A percentile compares a stretch with the other conserved stretches of the same genome.
These are phyloP conservation scores for Pholiota molesta DNA, from an alignment of 768 basidiomycete genomes.

Conservation along the genomic window DNA sequence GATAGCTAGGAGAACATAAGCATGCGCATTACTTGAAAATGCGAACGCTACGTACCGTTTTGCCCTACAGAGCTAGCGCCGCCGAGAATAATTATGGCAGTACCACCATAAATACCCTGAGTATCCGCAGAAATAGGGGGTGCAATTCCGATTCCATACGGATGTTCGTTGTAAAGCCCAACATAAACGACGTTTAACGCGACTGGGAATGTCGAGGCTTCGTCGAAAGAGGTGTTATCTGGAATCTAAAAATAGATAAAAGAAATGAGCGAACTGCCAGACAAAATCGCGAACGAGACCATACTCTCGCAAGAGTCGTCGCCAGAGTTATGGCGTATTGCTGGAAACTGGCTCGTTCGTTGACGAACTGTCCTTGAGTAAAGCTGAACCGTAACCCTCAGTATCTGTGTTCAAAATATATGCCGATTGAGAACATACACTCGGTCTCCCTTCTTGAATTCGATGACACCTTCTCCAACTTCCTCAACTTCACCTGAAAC, in stretches of 20 bases:
- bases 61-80: constrained; percentile 54
- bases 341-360: constrained; percentile 44
- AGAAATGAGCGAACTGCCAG: too few species aligned
- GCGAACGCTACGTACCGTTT: constrained; percentile 34
- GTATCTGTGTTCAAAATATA: background rate
- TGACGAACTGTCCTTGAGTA: constrained; percentile 37
- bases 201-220: constrained; percentile 51
- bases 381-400: background rate
- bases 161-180: constrained; percentile 45
- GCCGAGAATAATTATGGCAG: constrained; percentile 49
- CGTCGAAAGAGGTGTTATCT: constrained; percentile 45
- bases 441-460: constrained; percentile 18
- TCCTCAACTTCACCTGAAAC: constrained; percentile 19
- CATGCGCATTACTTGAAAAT: background rate
- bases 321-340: constrained; percentile 34
- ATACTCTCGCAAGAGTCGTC: constrained; percentile 16
- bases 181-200: constrained; percentile 51
- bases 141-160: constrained; percentile 43
- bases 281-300: background rate
- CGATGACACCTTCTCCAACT: constrained; percentile 16
- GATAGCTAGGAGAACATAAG: constrained; percentile 18
- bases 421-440: constrained; percentile 11
- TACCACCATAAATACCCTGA: constrained; percentile 41
- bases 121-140: constrained; percentile 39
- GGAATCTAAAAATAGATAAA: constrained; percentile 41